Evolutionary conservation across 495 filamentous ascomycete species (phyloP), one percentile per base, ranked within the genome.

Genomic region (Talaromyces stipitatus): DNA sequence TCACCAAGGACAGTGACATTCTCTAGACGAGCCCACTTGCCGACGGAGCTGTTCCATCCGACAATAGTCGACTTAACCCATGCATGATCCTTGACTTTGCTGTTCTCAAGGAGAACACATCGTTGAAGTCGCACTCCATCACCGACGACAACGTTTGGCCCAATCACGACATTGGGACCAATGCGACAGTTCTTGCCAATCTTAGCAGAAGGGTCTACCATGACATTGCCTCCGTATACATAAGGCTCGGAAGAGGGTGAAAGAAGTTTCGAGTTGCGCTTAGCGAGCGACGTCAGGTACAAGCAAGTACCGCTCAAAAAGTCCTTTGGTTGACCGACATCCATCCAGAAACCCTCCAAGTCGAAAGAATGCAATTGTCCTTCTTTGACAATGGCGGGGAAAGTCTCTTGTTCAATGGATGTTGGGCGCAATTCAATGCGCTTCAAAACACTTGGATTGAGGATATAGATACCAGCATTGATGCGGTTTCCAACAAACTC

Each of bases 21-120:
- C 81, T 99, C 94, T 65, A 99, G 76, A 59, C 94, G 86, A 56
- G 94, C 92, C 94, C 94, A 99, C 64, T 85, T 85, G 59, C 94
- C 94, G 32, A 99, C 90, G 30, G 85, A 87, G 79, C 90, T 95
- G 78, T 97, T 97, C 94, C 94, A 99, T 62, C 94, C 94, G 11
- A 99, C 92, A 68, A 99, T 99, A 62, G 94, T 95, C 64, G 88
- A 92, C 83, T 99, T 99, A 70, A 99, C 83, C 94, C 94, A 99
- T 10, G 94, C 94, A 72, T 99, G 94, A 71, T 99, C 94, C 82
- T 97, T 97, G 68, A 96, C 88, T 77, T 91, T 97, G 69, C 87
- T 87, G 64, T 90, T 88, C 58, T 85, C 82, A 58, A 99, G 80
- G 16, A 99, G 73, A 24, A 97, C 95, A 69, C 90, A 96, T 57